Evolutionary conservation across 257 asterid species (phyloP).

Genomic region (Pogostemon cablin): DNA sequence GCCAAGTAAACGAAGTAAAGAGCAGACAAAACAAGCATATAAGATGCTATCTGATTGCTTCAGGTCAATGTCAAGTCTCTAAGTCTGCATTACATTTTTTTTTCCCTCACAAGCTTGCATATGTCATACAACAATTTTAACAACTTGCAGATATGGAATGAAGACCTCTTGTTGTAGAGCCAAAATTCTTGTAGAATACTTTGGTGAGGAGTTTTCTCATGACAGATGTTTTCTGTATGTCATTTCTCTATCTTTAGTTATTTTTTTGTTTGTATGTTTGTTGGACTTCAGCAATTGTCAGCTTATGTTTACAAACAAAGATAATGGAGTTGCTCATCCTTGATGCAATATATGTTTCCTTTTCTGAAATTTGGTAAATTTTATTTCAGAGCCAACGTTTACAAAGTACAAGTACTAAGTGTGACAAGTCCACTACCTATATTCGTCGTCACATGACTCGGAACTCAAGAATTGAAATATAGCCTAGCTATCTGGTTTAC

Average conservation of each 20-base stretch:
- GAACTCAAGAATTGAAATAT: too few species aligned
- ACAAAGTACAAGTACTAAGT: too few species aligned
- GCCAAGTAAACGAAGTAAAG: constrained; percentile 74
- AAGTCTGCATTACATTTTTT: constrained; percentile 21
- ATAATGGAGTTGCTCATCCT: neutral
- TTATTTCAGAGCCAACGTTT: too few species aligned
- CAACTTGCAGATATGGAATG: constrained; percentile 70
- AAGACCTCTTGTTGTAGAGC: constrained; percentile 63
- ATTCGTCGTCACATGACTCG: too few species aligned
- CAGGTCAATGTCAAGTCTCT: constrained; percentile 47
- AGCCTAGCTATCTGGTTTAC: too few species aligned
- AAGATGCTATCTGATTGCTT: constrained; percentile 78
- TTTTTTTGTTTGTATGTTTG: neutral
- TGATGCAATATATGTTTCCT: neutral
- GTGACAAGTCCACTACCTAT: too few species aligned
- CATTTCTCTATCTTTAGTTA: constrained; percentile 23
- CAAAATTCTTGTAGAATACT: constrained; percentile 74
- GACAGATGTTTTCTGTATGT: constrained; percentile 67
- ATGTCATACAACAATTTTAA: constrained; percentile 25
- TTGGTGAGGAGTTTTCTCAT: constrained; percentile 69
- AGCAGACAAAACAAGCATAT: constrained; percentile 70
- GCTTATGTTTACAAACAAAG: neutral
- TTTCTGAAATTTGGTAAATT: too few species aligned
- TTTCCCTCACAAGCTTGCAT: constrained; percentile 25
- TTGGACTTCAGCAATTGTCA: constrained; percentile 13